Evolutionary conservation across 2,329 filamentous ascomycete genomes (phyloP).

Genomic region (Ustulina deusta): DNA sequence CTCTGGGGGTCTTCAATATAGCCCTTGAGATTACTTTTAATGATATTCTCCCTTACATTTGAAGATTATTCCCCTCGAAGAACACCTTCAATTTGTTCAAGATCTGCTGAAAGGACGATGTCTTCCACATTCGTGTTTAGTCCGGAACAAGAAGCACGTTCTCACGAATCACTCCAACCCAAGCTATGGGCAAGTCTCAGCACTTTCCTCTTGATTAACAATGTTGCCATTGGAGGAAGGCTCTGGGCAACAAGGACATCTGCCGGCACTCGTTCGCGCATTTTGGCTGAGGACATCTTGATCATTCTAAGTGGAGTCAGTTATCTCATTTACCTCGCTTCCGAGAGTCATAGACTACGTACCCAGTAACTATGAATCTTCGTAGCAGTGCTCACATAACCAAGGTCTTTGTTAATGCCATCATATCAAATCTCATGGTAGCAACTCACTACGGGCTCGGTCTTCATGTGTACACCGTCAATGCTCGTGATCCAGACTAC

Average conservation of each 20-base stretch:
- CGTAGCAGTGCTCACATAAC: neutral
- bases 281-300: conserved; percentile 42
- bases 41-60: neutral
- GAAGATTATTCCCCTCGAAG: neutral
- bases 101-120: conserved; percentile 12
- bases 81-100: neutral
- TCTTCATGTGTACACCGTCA: conserved; percentile 42
- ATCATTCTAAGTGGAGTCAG: conserved; percentile 44
- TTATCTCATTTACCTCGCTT: conserved; percentile 14
- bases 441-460: conserved; percentile 46
- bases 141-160: conserved; percentile 31
- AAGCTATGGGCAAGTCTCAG: conserved; percentile 44
- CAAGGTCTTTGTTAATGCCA: conserved; percentile 44
- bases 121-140: conserved; percentile 27
- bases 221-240: conserved; percentile 40
- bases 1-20: too few relatives aligned
- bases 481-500: conserved; percentile 39
- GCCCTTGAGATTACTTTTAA: neutral
- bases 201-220: conserved; percentile 43
- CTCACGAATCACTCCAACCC: conserved; percentile 41
- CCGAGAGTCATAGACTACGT: neutral
- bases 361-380: neutral
- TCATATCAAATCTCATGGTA: conserved; percentile 47
- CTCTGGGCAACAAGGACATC: conserved; percentile 46
- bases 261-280: conserved; percentile 35